phyloP scores from a whole-genome alignment of 345 rosid species.

The Eucalyptus pumila region DNA sequence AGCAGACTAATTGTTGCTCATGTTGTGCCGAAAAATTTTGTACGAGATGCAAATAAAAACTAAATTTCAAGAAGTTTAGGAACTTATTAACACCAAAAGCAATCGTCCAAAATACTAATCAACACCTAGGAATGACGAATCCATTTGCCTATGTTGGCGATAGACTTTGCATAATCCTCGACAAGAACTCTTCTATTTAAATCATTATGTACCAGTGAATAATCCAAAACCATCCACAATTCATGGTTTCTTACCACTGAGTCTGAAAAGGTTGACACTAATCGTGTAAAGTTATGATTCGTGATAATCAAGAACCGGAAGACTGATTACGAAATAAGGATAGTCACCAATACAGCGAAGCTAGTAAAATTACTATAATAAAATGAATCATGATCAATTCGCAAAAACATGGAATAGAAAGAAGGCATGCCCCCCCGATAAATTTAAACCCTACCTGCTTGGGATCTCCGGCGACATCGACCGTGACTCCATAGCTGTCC shows the following conservation, averaged over 20 bases:
- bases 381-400: background rate
- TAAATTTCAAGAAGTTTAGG: background rate
- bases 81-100: background rate
- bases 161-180: background rate
- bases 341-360: background rate
- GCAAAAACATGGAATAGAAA: background rate
- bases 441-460: constrained; percentile 13
- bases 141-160: background rate
- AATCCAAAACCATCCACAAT: background rate
- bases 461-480: constrained; percentile 28
- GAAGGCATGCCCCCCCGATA: background rate
- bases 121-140: background rate
- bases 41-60: background rate
- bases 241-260: background rate
- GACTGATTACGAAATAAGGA: background rate
- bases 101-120: background rate
- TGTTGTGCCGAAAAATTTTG: rapidly evolving
- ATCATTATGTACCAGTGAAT: background rate
- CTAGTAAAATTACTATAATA: background rate
- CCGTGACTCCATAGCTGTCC: constrained; percentile 21
- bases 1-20: background rate
- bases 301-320: background rate
- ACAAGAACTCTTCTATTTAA: background rate
- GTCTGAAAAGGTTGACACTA: background rate
- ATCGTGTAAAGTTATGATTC: rapidly evolving